Base-by-base conservation (phyloP, 164 flowering plant genomes). In the Vitis labrusca region DNA sequence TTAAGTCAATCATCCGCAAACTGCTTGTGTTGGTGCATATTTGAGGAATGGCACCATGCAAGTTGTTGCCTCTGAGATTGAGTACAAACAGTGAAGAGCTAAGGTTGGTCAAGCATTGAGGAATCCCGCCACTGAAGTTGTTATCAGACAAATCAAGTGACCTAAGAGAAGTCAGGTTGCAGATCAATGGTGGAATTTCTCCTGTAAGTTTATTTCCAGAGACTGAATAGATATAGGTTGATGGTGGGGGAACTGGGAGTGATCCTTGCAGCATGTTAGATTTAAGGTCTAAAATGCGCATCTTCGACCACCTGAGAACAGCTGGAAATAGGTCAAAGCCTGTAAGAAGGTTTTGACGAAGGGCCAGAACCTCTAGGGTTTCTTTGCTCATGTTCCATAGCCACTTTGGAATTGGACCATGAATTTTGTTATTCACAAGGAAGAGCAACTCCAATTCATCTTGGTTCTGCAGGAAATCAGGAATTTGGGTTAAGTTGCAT, bases 371-470 rank as follows among this genome's bases (percentile, higher is more conserved):
- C 7, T 16, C 8, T 14, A 71, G 13, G 15, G 58, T 73, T 5
- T 71, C 58, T 12, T 2, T 49, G 10, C 59, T 65, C 2, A n/a
- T 9, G 15, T 57, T 71, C 73, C 60, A 73, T 14, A 79, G 3
- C 75, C 79, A 79, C 2, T 29, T 19, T 0, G 75, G 80, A 14
- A 76, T 49, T 30, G 32, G 37, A 5, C 80, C 80, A 9, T 17
- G 55, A 16, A 80, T 76, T 0, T 70, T 58, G 61, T 80, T 77
- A 9, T 19, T 2, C 9, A 58, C 2, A 1, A 80, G 68, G 3
- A 62, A 65, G 7, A 80, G 27, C 1, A 7, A 1, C 47, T 59
- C 19, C 30, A 73, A 14, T 1, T 69, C 7, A 14, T 67, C 52
- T 59, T 73, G 73, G 19, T 30, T 23, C 14, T 8, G 29, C 9